Percentiles rank a stretch among this genome's conserved stretches.
These are phyloP conservation scores for Acer negundo DNA, from an alignment of 345 rosid genomes.

Conservation along the genomic window DNA sequence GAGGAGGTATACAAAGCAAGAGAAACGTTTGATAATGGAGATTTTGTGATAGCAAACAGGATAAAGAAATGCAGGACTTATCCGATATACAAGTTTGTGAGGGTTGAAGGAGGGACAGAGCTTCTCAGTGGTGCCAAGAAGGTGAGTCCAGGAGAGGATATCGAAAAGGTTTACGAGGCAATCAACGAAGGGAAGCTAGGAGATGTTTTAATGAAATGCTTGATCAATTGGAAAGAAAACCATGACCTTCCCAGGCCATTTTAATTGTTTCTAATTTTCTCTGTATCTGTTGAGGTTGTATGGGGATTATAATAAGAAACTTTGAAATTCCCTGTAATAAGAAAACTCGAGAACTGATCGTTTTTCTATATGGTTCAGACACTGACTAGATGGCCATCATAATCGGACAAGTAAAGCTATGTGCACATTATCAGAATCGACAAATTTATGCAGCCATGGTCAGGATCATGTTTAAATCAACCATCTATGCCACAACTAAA, in stretches of 20 bases:
- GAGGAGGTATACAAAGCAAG: conserved; percentile 44
- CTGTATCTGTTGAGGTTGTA: not conserved
- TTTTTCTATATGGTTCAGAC: not conserved
- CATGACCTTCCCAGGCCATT: no score
- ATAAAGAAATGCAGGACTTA: conserved; percentile 48
- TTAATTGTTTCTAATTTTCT: not conserved
- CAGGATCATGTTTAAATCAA: no score
- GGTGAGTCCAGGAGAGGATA: conserved; percentile 55
- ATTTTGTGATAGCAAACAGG: conserved; percentile 27
- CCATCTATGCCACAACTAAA: no score
- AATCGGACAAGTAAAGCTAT: not conserved
- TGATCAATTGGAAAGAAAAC: conserved; percentile 20
- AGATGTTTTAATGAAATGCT: conserved; percentile 35
- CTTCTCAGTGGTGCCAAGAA: conserved; percentile 48
- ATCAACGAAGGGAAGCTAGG: conserved; percentile 44
- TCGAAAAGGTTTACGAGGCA: conserved; percentile 48
- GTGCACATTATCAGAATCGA: not conserved
- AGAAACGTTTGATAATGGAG: conserved; percentile 32
- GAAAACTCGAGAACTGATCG: not conserved
- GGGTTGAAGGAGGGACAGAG: conserved; percentile 42
- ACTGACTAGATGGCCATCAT: no score
- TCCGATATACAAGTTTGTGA: conserved; percentile 46
- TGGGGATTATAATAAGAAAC: not conserved
- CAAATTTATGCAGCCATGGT: not conserved
- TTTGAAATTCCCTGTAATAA: not conserved